Percentiles rank a stretch among this genome's conserved stretches.
Evolutionary conservation across 306 rosid genomes (phyloP).

Genomic region (Inga laurina): DNA sequence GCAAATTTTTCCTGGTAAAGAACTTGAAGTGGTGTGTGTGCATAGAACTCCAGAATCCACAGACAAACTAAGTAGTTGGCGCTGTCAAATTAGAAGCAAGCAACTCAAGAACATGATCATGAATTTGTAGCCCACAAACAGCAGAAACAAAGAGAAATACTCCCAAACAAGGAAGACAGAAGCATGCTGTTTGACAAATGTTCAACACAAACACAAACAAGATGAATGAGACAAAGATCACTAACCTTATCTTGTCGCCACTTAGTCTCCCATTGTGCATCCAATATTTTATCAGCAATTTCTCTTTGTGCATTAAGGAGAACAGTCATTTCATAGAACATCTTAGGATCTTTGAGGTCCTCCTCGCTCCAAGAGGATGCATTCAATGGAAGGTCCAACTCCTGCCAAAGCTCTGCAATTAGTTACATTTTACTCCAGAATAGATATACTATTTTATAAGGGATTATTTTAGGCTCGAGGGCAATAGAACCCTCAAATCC

Average conservation of each 20-base stretch:
- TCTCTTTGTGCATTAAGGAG: constrained; percentile 98
- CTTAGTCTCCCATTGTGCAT: constrained; percentile 86
- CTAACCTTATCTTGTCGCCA: constrained; percentile 95
- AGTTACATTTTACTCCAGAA: constrained; percentile 31
- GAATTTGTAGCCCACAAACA: neutral
- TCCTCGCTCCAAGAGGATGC: constrained; percentile 91
- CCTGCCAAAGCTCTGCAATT: constrained; percentile 56
- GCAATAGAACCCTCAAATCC: neutral
- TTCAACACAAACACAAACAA: constrained; percentile 8
- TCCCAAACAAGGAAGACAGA: constrained; percentile 1
- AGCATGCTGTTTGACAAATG: constrained; percentile 18
- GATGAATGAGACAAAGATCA: constrained; percentile 22
- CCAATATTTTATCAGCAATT: constrained; percentile 83
- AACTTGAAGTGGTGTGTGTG: neutral
- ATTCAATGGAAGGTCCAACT: constrained; percentile 82
- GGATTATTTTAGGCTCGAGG: neutral
- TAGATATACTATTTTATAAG: neutral
- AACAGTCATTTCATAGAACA: constrained; percentile 83
- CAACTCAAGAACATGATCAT: neutral
- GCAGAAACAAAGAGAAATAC: constrained; percentile 10
- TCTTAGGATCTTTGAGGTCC: constrained; percentile 84
- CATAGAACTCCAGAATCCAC: constrained; percentile 1
- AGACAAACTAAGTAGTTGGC: neutral
- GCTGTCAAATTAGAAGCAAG: constrained; percentile 1
- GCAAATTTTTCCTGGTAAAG: neutral